Evolutionary conservation across 768 basidiomycete genomes (phyloP), one percentile per base, ranked within the genome.

Genomic region (Cubamyces sp.): DNA sequence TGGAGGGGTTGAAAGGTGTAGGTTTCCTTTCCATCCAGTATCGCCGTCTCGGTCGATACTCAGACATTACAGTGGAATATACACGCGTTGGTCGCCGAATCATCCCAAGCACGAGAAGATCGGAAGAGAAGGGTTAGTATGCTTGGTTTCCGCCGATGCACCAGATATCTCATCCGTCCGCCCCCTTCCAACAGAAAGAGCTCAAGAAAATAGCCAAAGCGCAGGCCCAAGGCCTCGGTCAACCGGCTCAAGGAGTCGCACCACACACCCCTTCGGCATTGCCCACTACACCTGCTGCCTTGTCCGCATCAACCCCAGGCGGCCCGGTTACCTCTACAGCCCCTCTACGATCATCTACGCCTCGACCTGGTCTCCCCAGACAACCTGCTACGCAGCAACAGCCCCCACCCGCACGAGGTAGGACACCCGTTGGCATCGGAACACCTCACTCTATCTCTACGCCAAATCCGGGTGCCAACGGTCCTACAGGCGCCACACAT

Each of bases 101-200:
- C 88, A 5, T 84, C 87, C 0, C 90, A 91, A 74, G 90, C 88
- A 43, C 78, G 86, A 57, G 90, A 91, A 73, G 89, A 91, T 75
- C 79, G 88, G 71, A 90, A 86, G 79, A 87, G 84, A 76, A 83
- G 87, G 79, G 88, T 89, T 50, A 68, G 88, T 83, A 26, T 25
- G 16, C 53, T 16, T 2, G 15, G 26, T 15, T 18, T 1, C 8
- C 7, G 19, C 14, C 15, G 18, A 19, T 41, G 23, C 21, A 14
- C 39, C 30, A 39, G 7, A 37, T 43, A 19, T 47, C 46, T 48
- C 39, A 55, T 40, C 18, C 21, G 12, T 40, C 23, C 14, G 21
- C 21, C 41, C 21, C 9, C 28, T 15, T 28, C 9, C 34, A 34
- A 45, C 75, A 90, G 87, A 91, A 90, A 77, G 90, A 91, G 73